Base-by-base conservation (phyloP, 2,329 filamentous ascomycete species). In the Parafenestella ontariensis region DNA sequence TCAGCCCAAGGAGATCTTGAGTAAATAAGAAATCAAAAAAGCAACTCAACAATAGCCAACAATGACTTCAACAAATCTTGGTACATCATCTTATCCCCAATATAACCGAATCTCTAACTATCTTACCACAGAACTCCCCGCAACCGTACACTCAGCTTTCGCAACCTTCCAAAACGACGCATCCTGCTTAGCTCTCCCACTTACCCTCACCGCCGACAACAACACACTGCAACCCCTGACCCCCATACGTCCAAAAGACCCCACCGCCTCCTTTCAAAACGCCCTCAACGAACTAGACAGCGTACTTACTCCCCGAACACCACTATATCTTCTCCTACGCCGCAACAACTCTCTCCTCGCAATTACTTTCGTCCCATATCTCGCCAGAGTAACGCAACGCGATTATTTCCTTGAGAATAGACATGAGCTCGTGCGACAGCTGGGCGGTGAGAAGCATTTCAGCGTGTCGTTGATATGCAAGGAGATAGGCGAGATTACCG, bases 341-440 rank as follows among this genome's bases (percentile, higher is more conserved):
- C 60, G 59, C 10, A 26, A 58, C 28, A 24, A 46, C 8, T 46
- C 43, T 1, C 17, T 69, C 5, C 43, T 53, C 5, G 59, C 58
- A 15, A 65, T 71, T 15, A 71, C 70, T 0, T 71, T 61, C 41
- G 47, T 65, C n/a, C 70, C 70, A 1, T 63, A 64, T 42, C 58
- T 53, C 26, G 63, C 68, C 0, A 50, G 55, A 1, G 46, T 43
- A 13, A 34, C 46, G 3, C 13, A 55, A 15, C 59, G 56, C n/a
- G 28, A 39, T 1, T 3, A 49, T 1, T 52, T 68, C 21, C 52
- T 72, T 6, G 39, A 59, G 1, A 17, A 61, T 7, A 47, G 67
- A 20, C 36, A 54, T 6, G 42, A 47, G 1, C 26, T 68, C 1
- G 39, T 71, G 1, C 21, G 51, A 3, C 26, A 37, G 11, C 52